Evolutionary conservation across 192 early-diverging fungal genomes (phyloP).

Genomic region (Endogone sp.): DNA sequence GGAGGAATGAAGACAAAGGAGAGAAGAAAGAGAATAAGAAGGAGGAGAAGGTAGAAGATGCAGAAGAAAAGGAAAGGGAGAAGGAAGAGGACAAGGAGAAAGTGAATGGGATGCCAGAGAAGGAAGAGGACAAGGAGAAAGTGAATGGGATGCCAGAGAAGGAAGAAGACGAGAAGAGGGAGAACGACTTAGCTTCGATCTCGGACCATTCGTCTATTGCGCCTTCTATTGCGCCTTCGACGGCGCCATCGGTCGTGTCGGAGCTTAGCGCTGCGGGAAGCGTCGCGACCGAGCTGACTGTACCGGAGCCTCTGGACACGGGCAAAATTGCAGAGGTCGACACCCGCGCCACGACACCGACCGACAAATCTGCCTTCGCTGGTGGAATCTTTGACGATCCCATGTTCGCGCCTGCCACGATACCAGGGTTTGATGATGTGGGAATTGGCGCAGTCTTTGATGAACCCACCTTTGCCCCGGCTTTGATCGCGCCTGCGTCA

Average conservation of each 20-base stretch:
- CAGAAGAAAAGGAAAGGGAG: background rate
- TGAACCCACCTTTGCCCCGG: no score
- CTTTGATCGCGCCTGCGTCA: background rate
- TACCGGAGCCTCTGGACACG: background rate
- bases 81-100: background rate
- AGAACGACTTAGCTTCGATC: background rate
- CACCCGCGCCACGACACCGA: no score
- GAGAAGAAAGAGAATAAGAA: background rate
- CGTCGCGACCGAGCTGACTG: background rate
- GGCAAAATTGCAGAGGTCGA: no score
- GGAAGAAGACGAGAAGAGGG: slow-evolving; percentile 9
- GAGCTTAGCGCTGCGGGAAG: background rate
- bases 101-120: slow-evolving; percentile 14
- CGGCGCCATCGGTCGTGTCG: background rate
- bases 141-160: slow-evolving; percentile 9
- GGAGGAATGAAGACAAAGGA: background rate
- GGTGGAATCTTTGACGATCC: no score
- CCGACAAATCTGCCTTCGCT: no score
- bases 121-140: slow-evolving; percentile 11
- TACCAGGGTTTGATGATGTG: no score
- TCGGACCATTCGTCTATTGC: background rate
- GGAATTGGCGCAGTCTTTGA: no score
- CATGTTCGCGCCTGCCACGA: no score
- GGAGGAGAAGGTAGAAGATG: background rate
- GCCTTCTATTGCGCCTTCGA: background rate